A percentile compares a stretch with the other conserved stretches of the same genome.
phyloP scores from a whole-genome alignment of 768 basidiomycete species.

The Boletus sensibilis region DNA sequence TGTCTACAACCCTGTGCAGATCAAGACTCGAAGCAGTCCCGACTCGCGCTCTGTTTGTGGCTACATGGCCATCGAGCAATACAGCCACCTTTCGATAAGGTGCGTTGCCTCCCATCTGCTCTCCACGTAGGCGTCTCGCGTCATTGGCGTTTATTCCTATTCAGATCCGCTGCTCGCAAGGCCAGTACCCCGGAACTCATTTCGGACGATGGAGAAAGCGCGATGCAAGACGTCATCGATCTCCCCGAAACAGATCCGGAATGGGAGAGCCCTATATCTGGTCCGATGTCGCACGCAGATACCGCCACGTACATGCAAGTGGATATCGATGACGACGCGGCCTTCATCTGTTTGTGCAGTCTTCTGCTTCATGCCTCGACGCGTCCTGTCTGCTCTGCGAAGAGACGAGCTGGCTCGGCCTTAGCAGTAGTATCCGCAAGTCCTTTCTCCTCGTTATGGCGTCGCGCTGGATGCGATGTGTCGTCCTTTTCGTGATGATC shows the following conservation, averaged over 20 bases:
- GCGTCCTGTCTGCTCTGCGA: not conserved
- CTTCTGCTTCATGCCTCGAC: not conserved
- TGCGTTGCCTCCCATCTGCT: no score
- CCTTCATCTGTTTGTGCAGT: not conserved
- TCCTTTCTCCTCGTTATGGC: not conserved
- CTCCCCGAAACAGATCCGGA: slow-evolving; percentile 23
- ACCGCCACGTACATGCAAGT: slow-evolving; percentile 12
- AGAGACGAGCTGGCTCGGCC: not conserved
- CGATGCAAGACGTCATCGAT: slow-evolving; percentile 21
- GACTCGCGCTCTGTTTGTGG: no score
- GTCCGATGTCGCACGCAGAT: slow-evolving; percentile 1
- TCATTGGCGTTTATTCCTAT: no score
- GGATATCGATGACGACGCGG: slow-evolving; percentile 13
- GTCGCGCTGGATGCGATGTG: not conserved
- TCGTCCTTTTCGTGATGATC: not conserved
- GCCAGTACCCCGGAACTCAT: not conserved
- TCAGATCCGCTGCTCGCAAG: not conserved
- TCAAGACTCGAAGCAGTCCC: no score
- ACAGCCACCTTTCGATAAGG: no score
- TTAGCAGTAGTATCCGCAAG: not conserved
- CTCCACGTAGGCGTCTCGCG: no score
- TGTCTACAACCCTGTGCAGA: no score
- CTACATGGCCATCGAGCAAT: no score
- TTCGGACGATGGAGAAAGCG: slow-evolving; percentile 5
- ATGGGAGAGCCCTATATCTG: slow-evolving; percentile 3